These are phyloP conservation scores for Phalaenopsis hybrid DNA, from an alignment of 116 monocot species.

Conservation along the genomic window DNA sequence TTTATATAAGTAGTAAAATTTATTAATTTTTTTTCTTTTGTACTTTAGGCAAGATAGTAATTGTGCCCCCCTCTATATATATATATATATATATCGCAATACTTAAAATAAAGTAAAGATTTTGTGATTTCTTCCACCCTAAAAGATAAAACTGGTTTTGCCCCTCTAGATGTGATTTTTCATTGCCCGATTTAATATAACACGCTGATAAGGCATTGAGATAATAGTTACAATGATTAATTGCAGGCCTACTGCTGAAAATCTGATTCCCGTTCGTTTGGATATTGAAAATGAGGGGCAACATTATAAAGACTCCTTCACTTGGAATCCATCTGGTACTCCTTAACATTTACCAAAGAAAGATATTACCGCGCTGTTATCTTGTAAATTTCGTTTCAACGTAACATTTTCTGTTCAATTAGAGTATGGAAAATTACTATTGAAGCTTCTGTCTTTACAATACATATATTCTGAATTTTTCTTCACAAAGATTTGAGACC, in stretches of 20 bases:
- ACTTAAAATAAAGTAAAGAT: no score
- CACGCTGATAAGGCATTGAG: not conserved
- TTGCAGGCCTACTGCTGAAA: constrained; percentile 78
- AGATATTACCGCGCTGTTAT: not conserved
- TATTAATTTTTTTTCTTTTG: no score
- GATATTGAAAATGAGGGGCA: constrained; percentile 78
- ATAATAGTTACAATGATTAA: constrained; percentile 1
- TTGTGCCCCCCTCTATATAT: no score
- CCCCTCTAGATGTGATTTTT: not conserved
- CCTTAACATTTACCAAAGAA: not conserved
- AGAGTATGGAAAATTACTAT: not conserved
- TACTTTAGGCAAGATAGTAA: no score
- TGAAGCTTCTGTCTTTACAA: not conserved
- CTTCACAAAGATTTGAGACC: not conserved
- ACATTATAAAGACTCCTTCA: constrained; percentile 80
- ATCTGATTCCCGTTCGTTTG: constrained; percentile 79
- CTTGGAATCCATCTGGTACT: constrained; percentile 84
- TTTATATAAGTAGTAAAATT: no score
- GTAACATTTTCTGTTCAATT: not conserved
- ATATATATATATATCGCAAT: no score
- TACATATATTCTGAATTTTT: not conserved
- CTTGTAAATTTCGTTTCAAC: not conserved
- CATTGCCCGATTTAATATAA: not conserved
- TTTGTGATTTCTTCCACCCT: no score
- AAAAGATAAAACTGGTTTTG: not conserved